Evolutionary conservation across 768 basidiomycete species (phyloP).

Genomic region (Leucocoprinus leucothites): DNA sequence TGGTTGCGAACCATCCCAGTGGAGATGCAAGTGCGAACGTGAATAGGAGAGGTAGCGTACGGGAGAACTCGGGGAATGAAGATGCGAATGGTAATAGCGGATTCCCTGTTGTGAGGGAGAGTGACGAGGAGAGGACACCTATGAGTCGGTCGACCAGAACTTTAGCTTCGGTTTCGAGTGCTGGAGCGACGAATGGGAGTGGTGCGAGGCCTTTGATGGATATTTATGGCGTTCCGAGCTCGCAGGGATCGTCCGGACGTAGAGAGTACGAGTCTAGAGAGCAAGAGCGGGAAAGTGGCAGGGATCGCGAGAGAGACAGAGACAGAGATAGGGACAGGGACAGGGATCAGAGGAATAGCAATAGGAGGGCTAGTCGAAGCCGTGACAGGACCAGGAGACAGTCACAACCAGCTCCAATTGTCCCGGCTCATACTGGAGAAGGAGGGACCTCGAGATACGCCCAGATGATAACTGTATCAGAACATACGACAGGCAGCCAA

Average conservation of each 20-base stretch:
- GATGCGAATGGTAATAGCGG: neutral
- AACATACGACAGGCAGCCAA: neutral
- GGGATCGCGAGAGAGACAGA: neutral
- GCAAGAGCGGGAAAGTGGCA: neutral
- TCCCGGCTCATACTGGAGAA: neutral
- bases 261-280: too few relatives aligned
- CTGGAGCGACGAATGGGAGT: neutral
- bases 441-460: constrained; percentile 1
- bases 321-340: constrained; percentile 3
- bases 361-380: neutral
- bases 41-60: neutral
- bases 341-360: constrained; percentile 5
- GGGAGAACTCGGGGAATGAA: neutral
- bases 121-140: constrained; percentile 12
- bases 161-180: neutral
- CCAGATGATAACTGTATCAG: constrained; percentile 4
- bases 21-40: neutral
- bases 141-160: constrained; percentile 8
- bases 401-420: constrained; percentile 6
- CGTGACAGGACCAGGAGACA: constrained; percentile 4
- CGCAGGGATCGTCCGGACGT: neutral
- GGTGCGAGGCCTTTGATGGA: constrained; percentile 1
- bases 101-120: constrained; percentile 10
- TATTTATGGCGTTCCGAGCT: neutral
- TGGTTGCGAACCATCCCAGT: neutral